Percentiles rank a stretch among this genome's conserved stretches.
Conservation (phyloP, 2,329 filamentous ascomycete genomes). For the Pseudodiploospora longispora region DNA sequence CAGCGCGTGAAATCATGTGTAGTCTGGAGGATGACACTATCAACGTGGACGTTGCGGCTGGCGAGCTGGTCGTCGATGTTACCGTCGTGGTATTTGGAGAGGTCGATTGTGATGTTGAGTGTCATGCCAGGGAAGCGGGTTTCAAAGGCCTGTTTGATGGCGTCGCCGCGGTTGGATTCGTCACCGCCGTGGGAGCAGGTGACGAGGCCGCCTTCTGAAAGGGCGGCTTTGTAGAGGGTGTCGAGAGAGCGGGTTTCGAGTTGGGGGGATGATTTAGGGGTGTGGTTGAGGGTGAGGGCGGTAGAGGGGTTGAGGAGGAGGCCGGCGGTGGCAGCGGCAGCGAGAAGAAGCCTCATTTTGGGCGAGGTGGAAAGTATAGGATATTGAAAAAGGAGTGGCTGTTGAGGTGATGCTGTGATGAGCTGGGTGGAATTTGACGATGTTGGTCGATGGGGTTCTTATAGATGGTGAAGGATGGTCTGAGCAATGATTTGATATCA, state of each 20-base stretch:
- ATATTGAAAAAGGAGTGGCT: too few relatives aligned
- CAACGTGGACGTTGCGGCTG: conserved; percentile 29
- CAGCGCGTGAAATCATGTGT: conserved; percentile 44
- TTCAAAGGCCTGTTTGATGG: conserved; percentile 36
- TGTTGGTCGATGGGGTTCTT: too few relatives aligned
- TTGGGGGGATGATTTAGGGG: conserved; percentile 12
- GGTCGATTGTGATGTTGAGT: conserved; percentile 45
- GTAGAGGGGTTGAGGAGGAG: conserved; percentile 5
- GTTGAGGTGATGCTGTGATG: too few relatives aligned
- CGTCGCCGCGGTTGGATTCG: conserved; percentile 30
- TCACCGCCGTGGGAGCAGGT: conserved; percentile 43
- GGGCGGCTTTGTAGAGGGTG: conserved; percentile 40
- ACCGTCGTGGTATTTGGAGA: conserved; percentile 47
- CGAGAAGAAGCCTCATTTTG: background rate
- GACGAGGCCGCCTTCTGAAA: conserved; percentile 37
- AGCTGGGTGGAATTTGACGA: too few relatives aligned
- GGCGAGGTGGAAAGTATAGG: too few relatives aligned
- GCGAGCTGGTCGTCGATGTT: conserved; percentile 38
- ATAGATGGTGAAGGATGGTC: too few relatives aligned
- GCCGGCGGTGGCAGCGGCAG: background rate
- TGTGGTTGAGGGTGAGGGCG: conserved; percentile 15
- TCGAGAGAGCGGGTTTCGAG: conserved; percentile 39
- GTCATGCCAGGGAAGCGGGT: conserved; percentile 39
- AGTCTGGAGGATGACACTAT: conserved; percentile 41
- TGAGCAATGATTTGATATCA: too few relatives aligned